Conservation (phyloP, 495 filamentous ascomycete species). For the Aspergillus ellipticus region DNA sequence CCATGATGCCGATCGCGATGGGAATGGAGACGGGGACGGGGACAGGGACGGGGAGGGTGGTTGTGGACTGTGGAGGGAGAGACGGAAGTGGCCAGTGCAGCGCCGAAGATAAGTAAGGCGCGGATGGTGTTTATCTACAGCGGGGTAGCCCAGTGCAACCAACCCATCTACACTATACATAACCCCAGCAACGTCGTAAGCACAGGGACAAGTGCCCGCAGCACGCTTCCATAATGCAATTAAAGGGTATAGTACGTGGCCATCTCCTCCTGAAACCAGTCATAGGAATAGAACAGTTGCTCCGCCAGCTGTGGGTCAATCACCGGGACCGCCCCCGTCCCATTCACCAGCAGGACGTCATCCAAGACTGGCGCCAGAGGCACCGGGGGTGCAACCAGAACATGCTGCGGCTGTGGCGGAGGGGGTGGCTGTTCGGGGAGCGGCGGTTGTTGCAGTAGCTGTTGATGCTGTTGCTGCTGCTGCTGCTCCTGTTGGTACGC, state of each 20-base stretch:
- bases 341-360: constrained; percentile 39
- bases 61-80: not conserved
- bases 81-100: not conserved
- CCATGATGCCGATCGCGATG: not conserved
- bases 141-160: not conserved
- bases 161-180: not conserved
- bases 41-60: no score
- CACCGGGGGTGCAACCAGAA: constrained; percentile 28
- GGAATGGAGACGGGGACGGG: no score
- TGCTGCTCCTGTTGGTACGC: constrained; percentile 31
- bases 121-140: not conserved
- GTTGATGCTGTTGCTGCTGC: constrained; percentile 10
- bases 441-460: constrained; percentile 19
- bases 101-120: not conserved
- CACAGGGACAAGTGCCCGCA: not conserved
- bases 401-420: constrained; percentile 17
- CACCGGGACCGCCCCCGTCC: constrained; percentile 31
- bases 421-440: constrained; percentile 20
- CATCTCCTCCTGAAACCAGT: constrained; percentile 47
- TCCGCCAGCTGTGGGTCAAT: constrained; percentile 42
- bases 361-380: constrained; percentile 43
- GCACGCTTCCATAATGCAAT: constrained; percentile 1
- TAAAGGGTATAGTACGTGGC: constrained; percentile 43
- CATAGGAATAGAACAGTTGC: constrained; percentile 41
- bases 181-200: not conserved